These are phyloP conservation scores for Raphidocelis subcapitata DNA, from an alignment of 139 green algal genomes.

Conservation along the genomic window DNA sequence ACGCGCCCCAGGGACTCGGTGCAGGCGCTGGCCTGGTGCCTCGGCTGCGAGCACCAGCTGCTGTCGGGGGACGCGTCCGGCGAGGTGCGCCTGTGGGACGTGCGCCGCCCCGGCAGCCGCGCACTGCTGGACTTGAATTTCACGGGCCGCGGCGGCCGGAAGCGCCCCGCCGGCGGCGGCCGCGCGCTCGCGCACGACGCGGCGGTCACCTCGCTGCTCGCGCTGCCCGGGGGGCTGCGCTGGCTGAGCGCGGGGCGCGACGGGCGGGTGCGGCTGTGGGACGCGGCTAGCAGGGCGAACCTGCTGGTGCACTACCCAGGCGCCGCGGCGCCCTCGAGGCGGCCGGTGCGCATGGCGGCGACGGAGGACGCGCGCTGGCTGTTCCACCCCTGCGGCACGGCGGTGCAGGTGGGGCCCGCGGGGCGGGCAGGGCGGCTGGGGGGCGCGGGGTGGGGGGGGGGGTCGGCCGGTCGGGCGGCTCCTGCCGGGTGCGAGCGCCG, in stretches of 20 bases:
- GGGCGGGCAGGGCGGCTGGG: neutral
- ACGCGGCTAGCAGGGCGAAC: conserved; percentile 47
- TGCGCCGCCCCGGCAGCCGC: conserved; percentile 57
- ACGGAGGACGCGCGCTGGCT: conserved; percentile 56
- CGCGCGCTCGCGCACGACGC: conserved; percentile 1
- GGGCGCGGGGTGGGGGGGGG: neutral
- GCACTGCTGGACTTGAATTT: conserved; percentile 64
- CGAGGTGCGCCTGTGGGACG: conserved; percentile 70
- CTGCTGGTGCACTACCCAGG: conserved; percentile 66
- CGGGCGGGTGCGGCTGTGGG: conserved; percentile 78
- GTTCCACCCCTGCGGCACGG: conserved; percentile 73
- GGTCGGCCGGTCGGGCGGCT: neutral
- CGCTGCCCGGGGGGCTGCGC: conserved; percentile 61
- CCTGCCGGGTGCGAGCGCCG: neutral
- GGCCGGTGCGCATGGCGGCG: conserved; percentile 58
- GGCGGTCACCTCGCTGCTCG: conserved; percentile 42
- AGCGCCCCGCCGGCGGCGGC: neutral
- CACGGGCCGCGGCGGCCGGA: conserved; percentile 20
- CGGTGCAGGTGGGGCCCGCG: conserved; percentile 44
- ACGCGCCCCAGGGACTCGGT: conserved; percentile 43
- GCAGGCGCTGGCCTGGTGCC: conserved; percentile 71
- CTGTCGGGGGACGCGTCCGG: conserved; percentile 57
- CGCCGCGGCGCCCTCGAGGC: conserved; percentile 56
- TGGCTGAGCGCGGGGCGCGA: conserved; percentile 75
- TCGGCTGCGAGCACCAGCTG: conserved; percentile 66